Evolutionary conservation across 768 basidiomycete species (phyloP).

Genomic region (Cystobasidium tubakii): DNA sequence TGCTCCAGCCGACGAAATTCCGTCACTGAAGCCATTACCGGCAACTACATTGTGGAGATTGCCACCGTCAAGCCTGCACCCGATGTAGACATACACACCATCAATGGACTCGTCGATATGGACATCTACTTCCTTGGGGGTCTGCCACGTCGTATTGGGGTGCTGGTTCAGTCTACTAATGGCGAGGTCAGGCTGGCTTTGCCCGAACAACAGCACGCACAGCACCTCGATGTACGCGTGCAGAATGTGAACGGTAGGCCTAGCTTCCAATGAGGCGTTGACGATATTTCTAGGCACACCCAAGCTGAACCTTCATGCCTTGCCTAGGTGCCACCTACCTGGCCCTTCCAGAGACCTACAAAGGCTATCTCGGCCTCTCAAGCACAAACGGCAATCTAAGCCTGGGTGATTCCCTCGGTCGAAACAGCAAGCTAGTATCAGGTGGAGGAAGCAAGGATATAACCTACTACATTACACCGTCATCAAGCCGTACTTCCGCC

Average conservation of each 20-base stretch:
- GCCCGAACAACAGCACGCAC: conserved; percentile 22
- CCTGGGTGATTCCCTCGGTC: neutral
- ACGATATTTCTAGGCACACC: neutral
- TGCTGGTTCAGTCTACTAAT: neutral
- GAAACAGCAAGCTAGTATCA: conserved; percentile 1
- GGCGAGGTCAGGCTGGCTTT: neutral
- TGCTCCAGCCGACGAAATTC: neutral
- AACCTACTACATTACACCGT: neutral
- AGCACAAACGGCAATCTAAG: neutral
- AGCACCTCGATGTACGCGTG: conserved; percentile 11
- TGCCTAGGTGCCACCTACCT: neutral
- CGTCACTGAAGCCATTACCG: conserved; percentile 7
- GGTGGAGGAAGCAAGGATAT: neutral
- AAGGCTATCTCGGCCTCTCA: neutral
- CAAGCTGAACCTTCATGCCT: neutral
- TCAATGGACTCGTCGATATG: conserved; percentile 2
- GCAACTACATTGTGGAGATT: conserved; percentile 15
- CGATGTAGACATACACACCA: neutral
- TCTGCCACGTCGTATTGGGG: conserved; percentile 18
- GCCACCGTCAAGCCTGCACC: conserved; percentile 9
- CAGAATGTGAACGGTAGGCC: conserved; percentile 5
- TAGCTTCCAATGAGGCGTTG: neutral
- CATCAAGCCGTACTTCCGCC: neutral
- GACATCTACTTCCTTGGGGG: conserved; percentile 18
- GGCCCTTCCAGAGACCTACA: conserved; percentile 3